phyloP scores from a whole-genome alignment of 495 filamentous ascomycete genomes.

The Podospora sp. region DNA sequence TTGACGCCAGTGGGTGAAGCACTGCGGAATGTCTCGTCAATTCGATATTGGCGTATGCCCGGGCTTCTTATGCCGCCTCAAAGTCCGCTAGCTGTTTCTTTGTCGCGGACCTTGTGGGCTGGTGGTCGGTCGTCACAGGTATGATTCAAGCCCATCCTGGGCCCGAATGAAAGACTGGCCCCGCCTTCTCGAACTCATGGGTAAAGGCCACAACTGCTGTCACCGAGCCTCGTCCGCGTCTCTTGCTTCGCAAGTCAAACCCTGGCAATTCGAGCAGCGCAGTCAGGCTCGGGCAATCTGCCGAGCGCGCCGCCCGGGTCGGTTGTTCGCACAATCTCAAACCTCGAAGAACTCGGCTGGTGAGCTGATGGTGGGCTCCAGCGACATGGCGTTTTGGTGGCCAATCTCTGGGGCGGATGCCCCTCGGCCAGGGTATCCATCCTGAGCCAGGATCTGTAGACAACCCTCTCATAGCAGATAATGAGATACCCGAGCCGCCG shows the following conservation, averaged over 20 bases:
- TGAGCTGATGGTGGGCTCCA: slow-evolving; percentile 21
- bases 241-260: no score
- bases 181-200: neutral
- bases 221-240: neutral
- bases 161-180: neutral
- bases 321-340: neutral
- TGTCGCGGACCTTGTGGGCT: neutral
- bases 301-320: neutral
- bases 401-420: slow-evolving; percentile 21
- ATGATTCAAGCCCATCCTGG: neutral
- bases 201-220: neutral
- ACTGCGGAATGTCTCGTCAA: neutral
- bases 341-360: slow-evolving; percentile 51
- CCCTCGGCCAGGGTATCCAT: slow-evolving; percentile 12
- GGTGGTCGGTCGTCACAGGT: neutral
- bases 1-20: neutral
- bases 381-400: slow-evolving; percentile 18
- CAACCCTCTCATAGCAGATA: slow-evolving; percentile 4
- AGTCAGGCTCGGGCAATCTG: neutral
- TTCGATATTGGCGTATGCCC: neutral
- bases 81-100: neutral
- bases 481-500: neutral
- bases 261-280: no score
- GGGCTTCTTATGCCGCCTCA: neutral
- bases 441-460: neutral